Conservation (phyloP, 768 basidiomycete genomes). For the Leccinum boreale region DNA sequence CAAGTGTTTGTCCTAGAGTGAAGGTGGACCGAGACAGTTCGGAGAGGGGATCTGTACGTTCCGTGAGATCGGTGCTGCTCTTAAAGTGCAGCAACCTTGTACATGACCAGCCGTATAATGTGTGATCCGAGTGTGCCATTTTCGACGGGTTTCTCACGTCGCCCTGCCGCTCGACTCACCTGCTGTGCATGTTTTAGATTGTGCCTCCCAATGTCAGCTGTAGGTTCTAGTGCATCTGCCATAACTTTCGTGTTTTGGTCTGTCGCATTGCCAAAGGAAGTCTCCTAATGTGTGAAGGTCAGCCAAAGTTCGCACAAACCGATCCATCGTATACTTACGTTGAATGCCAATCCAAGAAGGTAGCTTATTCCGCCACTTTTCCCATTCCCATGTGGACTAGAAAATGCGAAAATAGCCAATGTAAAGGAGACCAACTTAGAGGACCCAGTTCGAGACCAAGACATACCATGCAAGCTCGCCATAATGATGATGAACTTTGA, state of each 20-base stretch:
- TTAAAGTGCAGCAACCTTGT: neutral
- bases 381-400: constrained; percentile 54
- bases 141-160: neutral
- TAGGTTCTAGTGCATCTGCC: neutral
- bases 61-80: neutral
- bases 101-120: neutral
- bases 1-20: neutral
- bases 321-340: constrained; percentile 90
- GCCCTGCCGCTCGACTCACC: neutral
- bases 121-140: neutral
- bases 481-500: constrained; percentile 92
- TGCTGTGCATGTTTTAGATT: neutral
- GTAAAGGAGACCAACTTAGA: constrained; percentile 69
- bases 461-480: constrained; percentile 62
- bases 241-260: neutral
- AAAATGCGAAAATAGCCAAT: constrained; percentile 93
- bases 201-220: neutral
- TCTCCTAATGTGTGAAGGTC: constrained; percentile 92
- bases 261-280: constrained; percentile 49
- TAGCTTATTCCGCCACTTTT: constrained; percentile 20
- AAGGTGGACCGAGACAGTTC: neutral
- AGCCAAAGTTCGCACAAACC: constrained; percentile 92
- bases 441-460: constrained; percentile 84
- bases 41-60: neutral
- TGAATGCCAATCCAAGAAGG: constrained; percentile 89